These are phyloP conservation scores for Medicago arabica DNA, from an alignment of 306 rosid genomes.

Conservation along the genomic window DNA sequence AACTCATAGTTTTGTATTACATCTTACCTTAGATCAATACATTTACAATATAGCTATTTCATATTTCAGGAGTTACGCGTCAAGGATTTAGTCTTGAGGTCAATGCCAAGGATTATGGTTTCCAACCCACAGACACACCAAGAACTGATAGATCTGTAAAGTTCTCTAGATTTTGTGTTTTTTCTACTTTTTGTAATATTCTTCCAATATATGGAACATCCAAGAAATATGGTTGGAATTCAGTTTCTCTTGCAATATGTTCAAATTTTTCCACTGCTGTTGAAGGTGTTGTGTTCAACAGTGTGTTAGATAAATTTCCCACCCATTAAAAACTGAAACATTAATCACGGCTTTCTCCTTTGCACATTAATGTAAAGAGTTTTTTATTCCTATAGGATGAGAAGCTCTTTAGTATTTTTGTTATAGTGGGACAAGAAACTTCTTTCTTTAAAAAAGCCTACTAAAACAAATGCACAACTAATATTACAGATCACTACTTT, in stretches of 20 bases:
- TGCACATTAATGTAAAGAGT: not conserved
- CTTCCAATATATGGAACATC: conserved; percentile 30
- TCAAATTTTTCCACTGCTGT: not conserved
- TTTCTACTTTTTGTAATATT: conserved; percentile 3
- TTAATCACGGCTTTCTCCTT: not conserved
- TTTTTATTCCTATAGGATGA: too few species aligned
- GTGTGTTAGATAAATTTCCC: not conserved
- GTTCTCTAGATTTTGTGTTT: conserved; percentile 33
- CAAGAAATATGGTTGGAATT: conserved; percentile 26
- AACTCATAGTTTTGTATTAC: conserved; percentile 32
- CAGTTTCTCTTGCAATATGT: not conserved
- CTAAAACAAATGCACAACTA: too few species aligned
- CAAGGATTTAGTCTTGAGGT: conserved; percentile 83
- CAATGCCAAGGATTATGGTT: conserved; percentile 85
- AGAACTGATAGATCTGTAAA: conserved; percentile 96
- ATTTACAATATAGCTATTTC: conserved; percentile 35
- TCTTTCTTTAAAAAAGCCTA: too few species aligned
- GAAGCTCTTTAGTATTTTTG: too few species aligned
- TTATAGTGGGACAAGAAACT: too few species aligned
- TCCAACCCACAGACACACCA: conserved; percentile 89
- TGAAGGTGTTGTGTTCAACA: not conserved
- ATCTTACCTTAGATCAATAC: conserved; percentile 27
- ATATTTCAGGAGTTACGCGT: conserved; percentile 81
- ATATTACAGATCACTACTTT: too few species aligned
- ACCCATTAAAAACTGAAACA: not conserved